These are phyloP conservation scores for Prototheca cutis DNA, from an alignment of 163 green algal genomes.

Conservation along the genomic window DNA sequence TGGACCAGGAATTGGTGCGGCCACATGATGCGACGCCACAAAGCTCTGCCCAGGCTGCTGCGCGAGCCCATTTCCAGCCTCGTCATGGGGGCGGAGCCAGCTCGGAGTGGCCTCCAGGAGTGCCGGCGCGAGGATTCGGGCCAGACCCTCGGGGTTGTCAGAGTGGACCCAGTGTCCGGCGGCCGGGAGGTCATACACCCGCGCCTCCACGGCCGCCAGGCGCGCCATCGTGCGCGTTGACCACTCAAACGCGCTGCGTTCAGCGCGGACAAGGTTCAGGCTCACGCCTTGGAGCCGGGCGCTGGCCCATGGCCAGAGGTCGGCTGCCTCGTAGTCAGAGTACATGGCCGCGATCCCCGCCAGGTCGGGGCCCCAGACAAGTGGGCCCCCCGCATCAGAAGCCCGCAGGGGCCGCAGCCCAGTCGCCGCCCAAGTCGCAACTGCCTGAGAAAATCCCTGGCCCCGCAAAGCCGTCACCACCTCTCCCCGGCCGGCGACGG, in stretches of 20 bases:
- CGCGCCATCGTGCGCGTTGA: constrained; percentile 41
- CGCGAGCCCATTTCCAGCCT: too few species aligned
- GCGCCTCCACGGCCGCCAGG: constrained; percentile 53
- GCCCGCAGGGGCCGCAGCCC: constrained; percentile 53
- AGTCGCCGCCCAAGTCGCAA: constrained; percentile 66
- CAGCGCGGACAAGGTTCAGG: constrained; percentile 83
- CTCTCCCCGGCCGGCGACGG: constrained; percentile 41
- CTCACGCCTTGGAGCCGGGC: constrained; percentile 54
- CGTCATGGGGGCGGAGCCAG: too few species aligned
- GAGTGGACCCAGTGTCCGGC: constrained; percentile 87
- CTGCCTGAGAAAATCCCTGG: constrained; percentile 47
- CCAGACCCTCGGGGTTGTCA: constrained; percentile 61
- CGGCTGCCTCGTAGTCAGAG: constrained; percentile 59
- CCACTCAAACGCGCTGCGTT: constrained; percentile 75
- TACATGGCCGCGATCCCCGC: constrained; percentile 62
- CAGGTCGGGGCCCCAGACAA: constrained; percentile 78
- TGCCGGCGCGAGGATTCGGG: neutral
- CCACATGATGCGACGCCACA: too few species aligned
- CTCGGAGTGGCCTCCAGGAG: neutral
- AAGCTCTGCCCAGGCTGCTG: too few species aligned
- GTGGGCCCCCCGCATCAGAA: neutral
- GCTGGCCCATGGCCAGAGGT: constrained; percentile 70
- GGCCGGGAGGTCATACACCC: constrained; percentile 70
- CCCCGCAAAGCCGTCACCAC: constrained; percentile 52
- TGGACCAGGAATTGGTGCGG: too few species aligned